phyloP scores from a whole-genome alignment of 78 protist genomes.

The Planoprotostelium fungivorum region DNA sequence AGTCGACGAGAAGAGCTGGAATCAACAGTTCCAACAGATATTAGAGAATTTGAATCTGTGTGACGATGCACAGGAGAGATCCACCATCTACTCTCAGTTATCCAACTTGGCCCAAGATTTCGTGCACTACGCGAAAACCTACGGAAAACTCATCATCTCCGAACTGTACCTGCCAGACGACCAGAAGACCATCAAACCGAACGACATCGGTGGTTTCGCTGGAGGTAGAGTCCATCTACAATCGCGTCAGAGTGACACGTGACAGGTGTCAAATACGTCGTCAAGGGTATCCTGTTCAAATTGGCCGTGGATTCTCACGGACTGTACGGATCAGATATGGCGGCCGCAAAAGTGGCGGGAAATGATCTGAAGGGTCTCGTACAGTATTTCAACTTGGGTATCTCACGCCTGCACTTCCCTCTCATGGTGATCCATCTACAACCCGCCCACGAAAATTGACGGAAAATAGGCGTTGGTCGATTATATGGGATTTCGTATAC shows the following conservation, averaged over 20 bases:
- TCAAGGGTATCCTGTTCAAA: slow-evolving; percentile 54
- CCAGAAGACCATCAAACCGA: slow-evolving; percentile 54
- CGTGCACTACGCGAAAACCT: slow-evolving; percentile 45
- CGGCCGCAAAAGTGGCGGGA: slow-evolving; percentile 47
- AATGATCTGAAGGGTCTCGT: slow-evolving; percentile 54
- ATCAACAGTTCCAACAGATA: slow-evolving; percentile 55
- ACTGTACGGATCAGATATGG: slow-evolving; percentile 47
- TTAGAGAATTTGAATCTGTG: slow-evolving; percentile 44
- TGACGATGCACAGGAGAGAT: slow-evolving; percentile 19
- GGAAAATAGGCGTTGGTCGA: slow-evolving; percentile 48
- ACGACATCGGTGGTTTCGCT: slow-evolving; percentile 60
- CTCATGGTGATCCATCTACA: no score
- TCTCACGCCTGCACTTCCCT: slow-evolving; percentile 35
- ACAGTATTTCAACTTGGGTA: slow-evolving; percentile 33
- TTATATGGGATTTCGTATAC: slow-evolving; percentile 63
- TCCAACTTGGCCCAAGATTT: slow-evolving; percentile 65
- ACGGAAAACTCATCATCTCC: slow-evolving; percentile 57
- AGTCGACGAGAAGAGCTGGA: slow-evolving; percentile 1
- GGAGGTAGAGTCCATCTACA: slow-evolving; percentile 53
- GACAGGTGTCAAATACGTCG: slow-evolving; percentile 26
- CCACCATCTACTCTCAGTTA: slow-evolving; percentile 41
- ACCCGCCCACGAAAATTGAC: background rate
- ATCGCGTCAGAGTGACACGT: no score
- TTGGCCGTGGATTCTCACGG: slow-evolving; percentile 55
- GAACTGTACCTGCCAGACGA: slow-evolving; percentile 50